Evolutionary conservation across 169 alveolate genomes (phyloP), one percentile per base, ranked within the genome.

Genomic region (Cytauxzoon felis): DNA sequence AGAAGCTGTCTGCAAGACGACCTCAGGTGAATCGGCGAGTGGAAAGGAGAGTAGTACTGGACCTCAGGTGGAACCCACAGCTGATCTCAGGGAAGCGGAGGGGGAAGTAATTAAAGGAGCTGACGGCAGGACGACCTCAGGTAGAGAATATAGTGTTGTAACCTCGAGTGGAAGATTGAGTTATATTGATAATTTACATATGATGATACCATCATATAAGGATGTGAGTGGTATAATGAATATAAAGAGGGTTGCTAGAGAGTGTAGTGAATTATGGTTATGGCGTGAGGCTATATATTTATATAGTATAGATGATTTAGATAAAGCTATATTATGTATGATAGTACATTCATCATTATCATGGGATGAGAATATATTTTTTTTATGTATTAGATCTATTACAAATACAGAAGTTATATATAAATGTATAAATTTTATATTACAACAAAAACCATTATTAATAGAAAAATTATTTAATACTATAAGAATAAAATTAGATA

Each of bases 371-470:
- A 80, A 87, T 32, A 56, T 75, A n/a, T 76, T 87, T 52, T 69
- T 79, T 51, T 42, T 82, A 13, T 41, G 64, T 11, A 65, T 73
- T 34, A 68, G 61, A 63, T 90, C 95, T 73, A 98, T 94, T 32
- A 75, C 96, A 18, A 97, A 96, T 78, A 93, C 95, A 50, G 99
- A 97, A 78, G 88, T 97, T 53, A 91, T 94, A 81, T 96, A 97
- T 90, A 93, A 95, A 82, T 97, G 99, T n/a, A 94, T 98, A 58
- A 90, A 93, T 75, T 98, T 98, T 82, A 97, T 96, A 88, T 88
- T 97, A 33, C 99, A 96, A 62, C 98, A 97, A 79, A 94, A 96
- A 81, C 99, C 99, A n/a, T 88, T 93, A 91, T 92, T 93, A 66
- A 88, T 98, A 45, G 94, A 95, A 67, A 94, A 94, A 58, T 88